Percentiles rank a stretch among this genome's conserved stretches.
These are phyloP conservation scores for Acidomyces sp. DNA, from an alignment of 495 filamentous ascomycete genomes.

Conservation along the genomic window DNA sequence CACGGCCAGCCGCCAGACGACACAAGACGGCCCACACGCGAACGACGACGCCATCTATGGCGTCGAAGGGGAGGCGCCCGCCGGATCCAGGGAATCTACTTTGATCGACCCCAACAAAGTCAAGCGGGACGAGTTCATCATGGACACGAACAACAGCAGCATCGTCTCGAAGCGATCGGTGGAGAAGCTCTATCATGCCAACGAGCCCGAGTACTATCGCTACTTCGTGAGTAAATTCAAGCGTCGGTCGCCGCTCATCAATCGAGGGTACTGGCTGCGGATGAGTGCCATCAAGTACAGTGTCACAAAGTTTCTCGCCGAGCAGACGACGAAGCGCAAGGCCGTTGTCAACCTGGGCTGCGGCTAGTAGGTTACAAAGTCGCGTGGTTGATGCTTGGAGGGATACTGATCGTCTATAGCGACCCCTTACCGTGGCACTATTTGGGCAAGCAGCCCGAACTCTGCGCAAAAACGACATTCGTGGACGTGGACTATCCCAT, in stretches of 20 bases:
- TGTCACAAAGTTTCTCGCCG: constrained; percentile 55
- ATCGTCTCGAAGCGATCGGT: constrained; percentile 86
- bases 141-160: constrained; percentile 75
- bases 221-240: constrained; percentile 76
- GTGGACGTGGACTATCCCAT: constrained; percentile 81
- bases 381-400: background rate
- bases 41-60: background rate
- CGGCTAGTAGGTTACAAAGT: constrained; percentile 70
- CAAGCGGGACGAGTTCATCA: constrained; percentile 21
- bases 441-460: constrained; percentile 45
- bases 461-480: constrained; percentile 48
- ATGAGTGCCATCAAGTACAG: constrained; percentile 66
- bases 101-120: constrained; percentile 7
- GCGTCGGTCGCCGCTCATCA: constrained; percentile 69
- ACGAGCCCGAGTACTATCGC: constrained; percentile 65
- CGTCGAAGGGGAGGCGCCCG: background rate
- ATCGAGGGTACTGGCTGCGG: constrained; percentile 75
- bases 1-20: too few relatives aligned
- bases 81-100: constrained; percentile 1
- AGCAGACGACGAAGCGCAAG: constrained; percentile 47
- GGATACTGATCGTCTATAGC: constrained; percentile 32
- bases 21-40: too few relatives aligned
- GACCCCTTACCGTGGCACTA: constrained; percentile 86
- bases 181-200: constrained; percentile 64
- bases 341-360: constrained; percentile 78